These are phyloP conservation scores for Wickerhamiella musiphila DNA, from an alignment of 805 yeast genomes.

Conservation along the genomic window DNA sequence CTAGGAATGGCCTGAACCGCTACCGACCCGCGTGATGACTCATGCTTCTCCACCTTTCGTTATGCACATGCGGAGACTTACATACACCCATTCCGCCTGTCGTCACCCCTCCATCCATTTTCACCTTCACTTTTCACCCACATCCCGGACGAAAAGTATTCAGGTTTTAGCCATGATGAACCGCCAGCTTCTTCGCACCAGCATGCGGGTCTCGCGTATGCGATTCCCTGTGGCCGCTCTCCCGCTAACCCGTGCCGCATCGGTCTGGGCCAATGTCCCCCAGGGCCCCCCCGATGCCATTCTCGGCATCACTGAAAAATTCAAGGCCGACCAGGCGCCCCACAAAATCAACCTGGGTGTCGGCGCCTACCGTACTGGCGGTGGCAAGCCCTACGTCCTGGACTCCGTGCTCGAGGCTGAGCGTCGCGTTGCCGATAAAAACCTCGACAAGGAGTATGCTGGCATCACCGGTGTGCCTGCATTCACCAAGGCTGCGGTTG, in stretches of 20 bases:
- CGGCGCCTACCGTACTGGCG: slow-evolving; percentile 85
- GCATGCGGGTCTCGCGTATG: too few species aligned
- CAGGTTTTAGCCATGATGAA: too few species aligned
- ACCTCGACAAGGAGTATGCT: slow-evolving; percentile 65
- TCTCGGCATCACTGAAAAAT: slow-evolving; percentile 54
- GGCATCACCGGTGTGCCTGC: slow-evolving; percentile 66
- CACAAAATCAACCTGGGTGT: slow-evolving; percentile 46
- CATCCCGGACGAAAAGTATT: too few species aligned
- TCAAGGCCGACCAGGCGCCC: slow-evolving; percentile 38
- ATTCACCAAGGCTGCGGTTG: slow-evolving; percentile 49
- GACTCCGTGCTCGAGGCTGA: slow-evolving; percentile 62
- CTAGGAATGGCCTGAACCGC: too few species aligned
- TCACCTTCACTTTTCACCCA: too few species aligned
- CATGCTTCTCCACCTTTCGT: too few species aligned
- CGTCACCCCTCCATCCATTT: too few species aligned
- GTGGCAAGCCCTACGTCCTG: slow-evolving; percentile 77
- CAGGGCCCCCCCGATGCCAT: slow-evolving; percentile 78
- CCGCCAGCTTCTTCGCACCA: too few species aligned
- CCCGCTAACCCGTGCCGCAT: slow-evolving; percentile 7
- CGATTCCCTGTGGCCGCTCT: too few species aligned
- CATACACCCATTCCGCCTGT: too few species aligned
- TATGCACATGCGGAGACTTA: too few species aligned
- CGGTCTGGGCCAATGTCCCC: slow-evolving; percentile 26
- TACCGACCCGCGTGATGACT: too few species aligned
- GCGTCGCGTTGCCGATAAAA: slow-evolving; percentile 28